A percentile compares a stretch with the other conserved stretches of the same genome.
phyloP scores from a whole-genome alignment of 345 rosid genomes.

The Anacardium occidentale region DNA sequence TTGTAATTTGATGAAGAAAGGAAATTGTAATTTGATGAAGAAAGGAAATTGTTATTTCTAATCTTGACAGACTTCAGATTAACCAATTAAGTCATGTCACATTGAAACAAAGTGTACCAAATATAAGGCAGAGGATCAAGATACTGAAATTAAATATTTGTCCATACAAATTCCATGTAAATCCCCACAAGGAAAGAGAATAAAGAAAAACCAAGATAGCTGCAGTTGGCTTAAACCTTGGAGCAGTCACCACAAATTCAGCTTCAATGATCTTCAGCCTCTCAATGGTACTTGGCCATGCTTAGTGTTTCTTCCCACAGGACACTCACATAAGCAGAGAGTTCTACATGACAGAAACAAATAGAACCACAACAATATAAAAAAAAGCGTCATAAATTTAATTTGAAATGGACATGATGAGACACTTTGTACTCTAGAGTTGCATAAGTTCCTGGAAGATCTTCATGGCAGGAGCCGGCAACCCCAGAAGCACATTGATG shows the following conservation, averaged over 20 bases:
- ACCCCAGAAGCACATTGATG: conserved; percentile 83
- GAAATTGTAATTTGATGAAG: conserved; percentile 1
- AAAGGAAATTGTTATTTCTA: background rate
- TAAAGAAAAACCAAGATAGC: background rate
- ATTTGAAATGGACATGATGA: background rate
- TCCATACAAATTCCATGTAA: conserved; percentile 7
- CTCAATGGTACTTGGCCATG: conserved; percentile 5
- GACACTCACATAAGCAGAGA: conserved; percentile 5
- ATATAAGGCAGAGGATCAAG: background rate
- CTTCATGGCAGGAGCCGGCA: conserved; percentile 79
- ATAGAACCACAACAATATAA: conserved; percentile 9
- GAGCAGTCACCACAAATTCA: background rate
- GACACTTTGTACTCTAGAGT: conserved; percentile 26
- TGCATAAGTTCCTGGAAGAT: conserved; percentile 56
- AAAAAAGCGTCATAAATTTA: background rate
- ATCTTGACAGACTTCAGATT: too few relatives aligned
- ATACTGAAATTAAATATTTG: background rate
- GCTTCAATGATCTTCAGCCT: background rate
- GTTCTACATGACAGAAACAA: conserved; percentile 1
- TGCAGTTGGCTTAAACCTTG: background rate
- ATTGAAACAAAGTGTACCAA: too few relatives aligned
- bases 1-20: conserved; percentile 9
- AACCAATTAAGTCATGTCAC: too few relatives aligned
- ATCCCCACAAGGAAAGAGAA: background rate
- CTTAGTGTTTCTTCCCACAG: background rate